Evolutionary conservation across 1,284 basidiomycete species (phyloP), one percentile per base, ranked within the genome.

Genomic region (Trichosporon faecale): DNA sequence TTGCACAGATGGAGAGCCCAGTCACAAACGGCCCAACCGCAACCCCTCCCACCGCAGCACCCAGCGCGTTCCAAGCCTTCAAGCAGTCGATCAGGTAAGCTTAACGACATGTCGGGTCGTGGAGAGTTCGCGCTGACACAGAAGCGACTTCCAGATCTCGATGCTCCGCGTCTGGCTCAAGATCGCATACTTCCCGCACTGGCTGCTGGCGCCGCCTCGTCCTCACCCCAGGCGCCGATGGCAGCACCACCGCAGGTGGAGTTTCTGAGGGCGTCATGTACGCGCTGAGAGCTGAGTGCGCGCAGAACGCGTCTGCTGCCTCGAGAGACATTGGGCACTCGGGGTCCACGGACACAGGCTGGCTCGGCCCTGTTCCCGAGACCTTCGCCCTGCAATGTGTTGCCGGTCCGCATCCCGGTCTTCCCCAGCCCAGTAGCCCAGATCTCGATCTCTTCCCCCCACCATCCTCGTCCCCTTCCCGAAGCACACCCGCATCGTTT

Each of bases 101-200:
- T 18, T 60, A 18, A 14, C 55, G 12, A 14, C 3, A 9, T 31
- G 14, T 31, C 25, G 25, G 55, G 55, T 29, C 25, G 55, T 27
- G 55, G 29, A 27, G 25, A 27, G 27, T 60, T 60, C 25, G 4
- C 55, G 55, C 63, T 9, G 27, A 29, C 27, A 31, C 29, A 4
- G 8, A n/a, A 67, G 66, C 25, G 66, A 67, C 57, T 8, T 67
- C 18, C 57, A 49, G 27, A 18, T 61, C n/a, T 57, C 57, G 16
- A 33, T 63, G 25, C 44, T 61, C 25, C 66, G 66, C 37, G 14
- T 67, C 6, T 67, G 67, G 67, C 67, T 68, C 23, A 52, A 55
- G 29, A 55, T 68, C 33, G 31, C 61, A 3, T 29, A 35, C 11
- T 68, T 68, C 27, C 67, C 67, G 6, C 46, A 46, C 29, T 68